A percentile compares a stretch with the other conserved stretches of the same genome.
These are phyloP conservation scores for Cordyceps fumosorosea DNA, from an alignment of 2,329 filamentous ascomycete genomes.

Conservation along the genomic window DNA sequence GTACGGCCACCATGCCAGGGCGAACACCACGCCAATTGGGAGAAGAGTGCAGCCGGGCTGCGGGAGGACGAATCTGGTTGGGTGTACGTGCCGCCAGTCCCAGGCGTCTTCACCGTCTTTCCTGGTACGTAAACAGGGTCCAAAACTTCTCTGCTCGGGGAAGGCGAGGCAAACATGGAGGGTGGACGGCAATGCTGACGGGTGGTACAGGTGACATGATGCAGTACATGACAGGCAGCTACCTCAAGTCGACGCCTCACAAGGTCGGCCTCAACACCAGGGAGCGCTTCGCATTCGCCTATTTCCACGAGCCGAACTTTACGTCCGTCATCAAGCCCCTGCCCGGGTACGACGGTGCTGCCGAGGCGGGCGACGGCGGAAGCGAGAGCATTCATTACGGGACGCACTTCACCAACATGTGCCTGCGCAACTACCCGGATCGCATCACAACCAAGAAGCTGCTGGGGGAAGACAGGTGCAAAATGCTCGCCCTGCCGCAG, in stretches of 20 bases:
- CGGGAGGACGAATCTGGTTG: conserved; percentile 39
- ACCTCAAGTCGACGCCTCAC: conserved; percentile 41
- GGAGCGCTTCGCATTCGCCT: conserved; percentile 43
- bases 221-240: conserved; percentile 41
- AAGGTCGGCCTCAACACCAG: conserved; percentile 43
- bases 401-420: conserved; percentile 48
- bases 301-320: conserved; percentile 47
- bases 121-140: conserved; percentile 28
- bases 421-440: conserved; percentile 41
- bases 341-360: conserved; percentile 24
- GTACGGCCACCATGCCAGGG: conserved; percentile 35
- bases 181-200: not conserved
- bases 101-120: conserved; percentile 42
- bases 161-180: not conserved
- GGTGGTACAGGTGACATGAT: conserved; percentile 40
- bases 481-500: conserved; percentile 16
- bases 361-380: conserved; percentile 22
- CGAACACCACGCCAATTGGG: conserved; percentile 40
- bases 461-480: conserved; percentile 23
- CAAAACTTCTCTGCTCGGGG: not conserved
- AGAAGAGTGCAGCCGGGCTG: conserved; percentile 36
- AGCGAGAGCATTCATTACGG: conserved; percentile 41
- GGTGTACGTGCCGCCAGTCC: conserved; percentile 40
- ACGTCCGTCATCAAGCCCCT: conserved; percentile 37
- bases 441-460: conserved; percentile 36